Evolutionary conservation across 208 protist genomes (phyloP).

Genomic region (Naegleria gruberi): DNA sequence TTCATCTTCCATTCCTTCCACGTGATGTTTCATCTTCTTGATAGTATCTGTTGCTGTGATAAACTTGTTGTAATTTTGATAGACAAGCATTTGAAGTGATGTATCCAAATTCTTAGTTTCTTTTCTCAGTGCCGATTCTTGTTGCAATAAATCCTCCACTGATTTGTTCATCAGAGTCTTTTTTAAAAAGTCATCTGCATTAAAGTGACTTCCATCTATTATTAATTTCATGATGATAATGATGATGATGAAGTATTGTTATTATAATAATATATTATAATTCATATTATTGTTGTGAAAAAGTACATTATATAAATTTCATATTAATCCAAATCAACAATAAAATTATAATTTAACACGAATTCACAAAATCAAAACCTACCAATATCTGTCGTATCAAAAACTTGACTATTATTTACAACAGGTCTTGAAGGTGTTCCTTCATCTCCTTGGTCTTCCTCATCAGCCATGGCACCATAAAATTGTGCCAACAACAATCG

Average conservation of each 20-base stretch:
- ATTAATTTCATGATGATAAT: background rate
- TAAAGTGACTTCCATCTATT: slow-evolving; percentile 4
- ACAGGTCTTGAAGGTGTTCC: too few relatives aligned
- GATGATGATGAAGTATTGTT: slow-evolving; percentile 36
- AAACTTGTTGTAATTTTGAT: slow-evolving; percentile 98
- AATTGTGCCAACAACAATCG: background rate
- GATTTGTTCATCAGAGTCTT: background rate
- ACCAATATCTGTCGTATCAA: background rate
- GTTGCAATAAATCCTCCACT: background rate
- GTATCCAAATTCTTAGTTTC: slow-evolving; percentile 74
- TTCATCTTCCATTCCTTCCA: slow-evolving; percentile 67
- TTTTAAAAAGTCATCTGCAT: background rate
- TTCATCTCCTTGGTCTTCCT: background rate
- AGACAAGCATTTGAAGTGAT: slow-evolving; percentile 95
- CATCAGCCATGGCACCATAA: background rate
- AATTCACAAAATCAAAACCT: background rate
- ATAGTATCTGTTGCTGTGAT: slow-evolving; percentile 95
- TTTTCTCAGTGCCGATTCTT: background rate
- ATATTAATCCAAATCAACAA: background rate
- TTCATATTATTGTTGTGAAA: slow-evolving; percentile 40
- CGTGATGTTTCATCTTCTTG: slow-evolving; percentile 71
- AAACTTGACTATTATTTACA: background rate
- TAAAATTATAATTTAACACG: background rate
- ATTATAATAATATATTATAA: slow-evolving; percentile 44
- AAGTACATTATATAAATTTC: background rate